Conservation (phyloP, 768 basidiomycete species). For the Termitomyces sp. region DNA sequence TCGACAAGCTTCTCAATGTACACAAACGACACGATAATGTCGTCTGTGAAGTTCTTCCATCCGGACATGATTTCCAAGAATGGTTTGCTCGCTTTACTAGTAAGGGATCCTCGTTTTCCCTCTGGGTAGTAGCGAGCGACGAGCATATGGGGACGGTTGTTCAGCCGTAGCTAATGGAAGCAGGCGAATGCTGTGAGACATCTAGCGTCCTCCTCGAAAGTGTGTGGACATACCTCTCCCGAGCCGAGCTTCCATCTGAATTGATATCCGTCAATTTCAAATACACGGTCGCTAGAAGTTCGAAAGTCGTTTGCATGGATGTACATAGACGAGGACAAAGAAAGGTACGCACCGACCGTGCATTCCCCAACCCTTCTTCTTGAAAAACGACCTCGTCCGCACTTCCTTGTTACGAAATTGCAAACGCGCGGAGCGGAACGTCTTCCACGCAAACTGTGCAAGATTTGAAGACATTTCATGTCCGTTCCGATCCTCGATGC, state of each 20-base stretch:
- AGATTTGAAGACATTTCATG: constrained; percentile 15
- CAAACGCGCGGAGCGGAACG: constrained; percentile 17
- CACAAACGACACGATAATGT: constrained; percentile 29
- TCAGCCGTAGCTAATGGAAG: constrained; percentile 13
- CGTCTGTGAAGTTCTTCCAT: constrained; percentile 27
- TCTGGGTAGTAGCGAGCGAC: constrained; percentile 20
- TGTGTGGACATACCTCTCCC: neutral
- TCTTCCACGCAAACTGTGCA: constrained; percentile 23
- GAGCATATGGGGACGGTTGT: constrained; percentile 12
- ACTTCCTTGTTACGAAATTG: constrained; percentile 19
- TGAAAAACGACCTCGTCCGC: constrained; percentile 21
- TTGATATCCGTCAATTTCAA: constrained; percentile 21
- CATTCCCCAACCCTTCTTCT: constrained; percentile 21
- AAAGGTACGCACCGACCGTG: constrained; percentile 19
- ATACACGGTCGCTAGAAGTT: constrained; percentile 19
- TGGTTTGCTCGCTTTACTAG: constrained; percentile 13
- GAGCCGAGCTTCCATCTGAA: constrained; percentile 23
- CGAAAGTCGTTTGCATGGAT: neutral
- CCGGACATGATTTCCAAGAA: constrained; percentile 26
- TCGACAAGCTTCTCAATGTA: constrained; percentile 28
- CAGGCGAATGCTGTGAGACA: neutral
- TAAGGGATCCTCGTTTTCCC: constrained; percentile 8
- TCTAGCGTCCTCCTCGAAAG: neutral
- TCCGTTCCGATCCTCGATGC: constrained; percentile 8
- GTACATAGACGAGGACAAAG: neutral